phyloP scores from a whole-genome alignment of 768 basidiomycete species.

The Mycena vitilis region DNA sequence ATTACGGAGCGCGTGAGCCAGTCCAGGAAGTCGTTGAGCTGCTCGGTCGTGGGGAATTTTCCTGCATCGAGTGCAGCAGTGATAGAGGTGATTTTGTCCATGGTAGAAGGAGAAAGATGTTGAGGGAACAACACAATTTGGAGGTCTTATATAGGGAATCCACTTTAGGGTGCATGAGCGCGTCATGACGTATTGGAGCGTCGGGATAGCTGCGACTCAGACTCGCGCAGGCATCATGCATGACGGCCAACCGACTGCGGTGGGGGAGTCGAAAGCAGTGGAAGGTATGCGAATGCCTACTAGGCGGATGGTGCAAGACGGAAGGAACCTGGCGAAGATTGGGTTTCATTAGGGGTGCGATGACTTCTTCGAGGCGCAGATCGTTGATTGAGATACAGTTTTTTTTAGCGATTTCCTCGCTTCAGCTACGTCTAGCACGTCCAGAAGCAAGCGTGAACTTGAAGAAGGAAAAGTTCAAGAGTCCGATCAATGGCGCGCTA shows the following conservation, averaged over 20 bases:
- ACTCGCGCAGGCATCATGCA: background rate
- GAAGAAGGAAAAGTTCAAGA: too few species aligned
- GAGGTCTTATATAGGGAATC: background rate
- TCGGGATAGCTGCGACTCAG: background rate
- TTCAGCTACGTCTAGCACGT: too few species aligned
- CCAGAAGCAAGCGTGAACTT: too few species aligned
- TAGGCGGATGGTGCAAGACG: too few species aligned
- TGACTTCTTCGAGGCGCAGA: too few species aligned
- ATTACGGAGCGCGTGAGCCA: conserved; percentile 64
- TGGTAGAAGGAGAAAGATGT: conserved; percentile 39
- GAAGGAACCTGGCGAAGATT: too few species aligned
- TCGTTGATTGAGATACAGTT: too few species aligned
- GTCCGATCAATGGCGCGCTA: too few species aligned
- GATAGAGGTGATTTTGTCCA: conserved; percentile 74
- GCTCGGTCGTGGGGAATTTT: conserved; percentile 74
- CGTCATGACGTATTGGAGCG: conserved; percentile 6
- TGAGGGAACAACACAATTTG: background rate
- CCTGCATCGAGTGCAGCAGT: conserved; percentile 78
- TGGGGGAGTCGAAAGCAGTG: background rate
- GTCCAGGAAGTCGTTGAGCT: conserved; percentile 65
- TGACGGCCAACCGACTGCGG: background rate
- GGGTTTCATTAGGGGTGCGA: too few species aligned
- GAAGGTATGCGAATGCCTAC: too few species aligned
- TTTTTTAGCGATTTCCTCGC: too few species aligned
- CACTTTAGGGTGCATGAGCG: background rate